Conservation (phyloP, 345 rosid genomes). For the Syzygium grande region DNA sequence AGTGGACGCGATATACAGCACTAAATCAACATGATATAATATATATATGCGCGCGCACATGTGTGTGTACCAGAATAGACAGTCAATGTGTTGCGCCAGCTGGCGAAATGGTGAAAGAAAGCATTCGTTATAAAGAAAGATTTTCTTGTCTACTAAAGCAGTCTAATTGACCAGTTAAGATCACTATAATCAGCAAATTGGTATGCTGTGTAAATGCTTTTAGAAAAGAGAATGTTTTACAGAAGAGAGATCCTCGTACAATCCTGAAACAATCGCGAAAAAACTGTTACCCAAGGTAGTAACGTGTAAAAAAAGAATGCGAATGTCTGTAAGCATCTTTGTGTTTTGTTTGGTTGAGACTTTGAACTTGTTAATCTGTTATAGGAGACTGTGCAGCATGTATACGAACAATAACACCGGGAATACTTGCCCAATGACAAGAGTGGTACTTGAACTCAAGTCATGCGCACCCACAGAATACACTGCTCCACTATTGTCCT, state of each 20-base stretch:
- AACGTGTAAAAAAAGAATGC: not conserved
- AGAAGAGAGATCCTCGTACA: not conserved
- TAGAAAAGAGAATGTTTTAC: not conserved
- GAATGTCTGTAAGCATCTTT: not conserved
- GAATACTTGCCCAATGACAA: slow-evolving; percentile 11
- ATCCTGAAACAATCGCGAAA: not conserved
- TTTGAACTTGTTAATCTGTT: not conserved
- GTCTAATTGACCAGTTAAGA: not conserved
- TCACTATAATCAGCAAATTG: not conserved
- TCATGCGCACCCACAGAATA: slow-evolving; percentile 43
- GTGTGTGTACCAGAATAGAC: too few species aligned
- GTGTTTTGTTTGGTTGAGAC: not conserved
- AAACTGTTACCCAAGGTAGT: not conserved
- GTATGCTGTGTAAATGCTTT: not conserved
- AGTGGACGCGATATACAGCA: not conserved
- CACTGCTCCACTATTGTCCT: slow-evolving; percentile 29
- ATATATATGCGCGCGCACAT: too few species aligned
- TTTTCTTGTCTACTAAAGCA: not conserved
- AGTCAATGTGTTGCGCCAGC: not conserved
- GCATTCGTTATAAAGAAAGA: not conserved
- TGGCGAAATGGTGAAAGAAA: not conserved
- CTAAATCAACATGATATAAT: not conserved
- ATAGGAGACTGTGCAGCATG: slow-evolving; percentile 21
- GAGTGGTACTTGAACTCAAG: slow-evolving; percentile 30
- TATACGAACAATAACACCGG: slow-evolving; percentile 17